Base-by-base conservation (phyloP, 108 stramenopile genomes). In the Schizochytrium sp. region DNA sequence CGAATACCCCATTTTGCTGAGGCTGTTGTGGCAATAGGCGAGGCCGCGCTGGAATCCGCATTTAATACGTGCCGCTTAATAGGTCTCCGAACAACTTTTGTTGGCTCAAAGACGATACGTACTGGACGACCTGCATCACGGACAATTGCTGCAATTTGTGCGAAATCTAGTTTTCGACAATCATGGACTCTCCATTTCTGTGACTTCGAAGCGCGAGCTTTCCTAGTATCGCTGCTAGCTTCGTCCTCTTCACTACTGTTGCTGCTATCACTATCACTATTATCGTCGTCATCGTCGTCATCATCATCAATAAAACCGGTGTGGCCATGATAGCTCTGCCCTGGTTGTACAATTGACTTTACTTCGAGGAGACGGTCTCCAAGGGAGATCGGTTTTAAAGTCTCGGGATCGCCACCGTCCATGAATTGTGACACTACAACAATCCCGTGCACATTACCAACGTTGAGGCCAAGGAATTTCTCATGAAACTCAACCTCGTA, bases 61-160 rank as follows among this genome's bases (percentile, higher is more conserved):
- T 44, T 38, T 44, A 69, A 69, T 8, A 12, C 28, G 64, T 69
- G 64, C 42, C 64, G 76, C 76, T 83, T 83, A 5, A 83, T 1
- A 17, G 47, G 76, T 13, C 50, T 47, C 10, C 47, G 47, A 10
- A 83, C 76, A 40, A 83, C 40, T 28, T 42, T 5, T 5, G 76
- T 55, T 47, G 76, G 76, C 13, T 55, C 50, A 42, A 83, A 83
- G 2, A 49, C 76, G 15, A 83, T 83, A 13, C 76, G 76, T 12
- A 83, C 76, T 5, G 76, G 76, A n/a, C 76, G 76, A 28, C 76
- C 76, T 10, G 76, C 76, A 10, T 83, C 76, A 5, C 76, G 76
- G 5, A 83, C 76, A 83, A 83, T 49, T n/a, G 50, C 76, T 10
- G 76, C 76, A 38, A 83, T 55, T 28, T 83, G 50, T 7, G 76